Evolutionary conservation across 441 rosid genomes (phyloP).

Genomic region (Populus hybrid): DNA sequence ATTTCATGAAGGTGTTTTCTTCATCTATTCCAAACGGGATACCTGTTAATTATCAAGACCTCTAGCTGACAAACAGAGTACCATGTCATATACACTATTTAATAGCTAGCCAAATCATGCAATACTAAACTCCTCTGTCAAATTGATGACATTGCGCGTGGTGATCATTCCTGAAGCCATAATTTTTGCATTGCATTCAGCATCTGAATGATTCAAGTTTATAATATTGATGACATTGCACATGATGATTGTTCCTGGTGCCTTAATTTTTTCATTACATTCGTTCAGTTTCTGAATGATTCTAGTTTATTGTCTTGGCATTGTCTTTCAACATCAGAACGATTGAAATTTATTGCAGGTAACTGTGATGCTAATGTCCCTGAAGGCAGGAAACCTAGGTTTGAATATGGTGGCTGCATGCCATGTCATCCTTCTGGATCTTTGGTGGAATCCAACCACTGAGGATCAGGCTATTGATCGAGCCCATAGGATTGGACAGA

Average conservation of each 20-base stretch:
- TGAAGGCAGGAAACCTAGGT: conserved; percentile 95
- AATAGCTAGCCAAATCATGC: neutral
- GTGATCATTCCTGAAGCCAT: neutral
- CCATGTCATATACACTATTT: neutral
- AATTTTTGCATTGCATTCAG: neutral
- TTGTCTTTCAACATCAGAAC: conserved; percentile 5
- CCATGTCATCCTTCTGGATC: conserved; percentile 91
- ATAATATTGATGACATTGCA: neutral
- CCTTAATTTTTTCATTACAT: neutral
- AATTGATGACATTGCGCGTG: conserved; percentile 6
- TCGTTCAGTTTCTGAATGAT: neutral
- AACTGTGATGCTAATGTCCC: conserved; percentile 83
- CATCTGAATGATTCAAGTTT: neutral
- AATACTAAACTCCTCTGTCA: neutral
- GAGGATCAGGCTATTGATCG: conserved; percentile 98
- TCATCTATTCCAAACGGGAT: neutral
- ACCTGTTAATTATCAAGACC: neutral
- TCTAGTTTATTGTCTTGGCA: neutral
- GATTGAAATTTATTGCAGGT: conserved; percentile 46
- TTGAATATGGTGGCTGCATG: conserved; percentile 95
- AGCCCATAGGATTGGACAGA: conserved; percentile 98
- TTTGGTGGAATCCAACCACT: conserved; percentile 98
- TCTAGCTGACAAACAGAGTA: neutral
- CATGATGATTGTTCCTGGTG: neutral
- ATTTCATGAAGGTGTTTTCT: neutral